Evolutionary conservation across 345 rosid genomes (phyloP).

Genomic region (Excoecaria agallocha): DNA sequence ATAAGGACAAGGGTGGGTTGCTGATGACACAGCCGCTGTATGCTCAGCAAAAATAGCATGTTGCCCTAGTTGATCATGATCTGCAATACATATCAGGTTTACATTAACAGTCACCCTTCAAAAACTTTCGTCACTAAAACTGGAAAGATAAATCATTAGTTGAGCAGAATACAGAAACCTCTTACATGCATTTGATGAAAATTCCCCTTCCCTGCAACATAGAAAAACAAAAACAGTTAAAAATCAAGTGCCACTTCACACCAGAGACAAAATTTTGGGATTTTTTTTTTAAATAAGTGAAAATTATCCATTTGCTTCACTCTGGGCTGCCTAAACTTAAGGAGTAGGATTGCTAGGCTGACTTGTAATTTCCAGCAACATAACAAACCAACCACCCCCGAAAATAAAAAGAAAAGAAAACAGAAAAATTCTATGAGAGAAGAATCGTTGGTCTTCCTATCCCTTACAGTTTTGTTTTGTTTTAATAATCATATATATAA

Average conservation of each 20-base stretch:
- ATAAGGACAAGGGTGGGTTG: conserved; percentile 86
- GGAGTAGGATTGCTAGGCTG: neutral
- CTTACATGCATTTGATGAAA: conserved; percentile 80
- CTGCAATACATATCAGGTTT: conserved; percentile 43
- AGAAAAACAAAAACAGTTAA: conserved; percentile 7
- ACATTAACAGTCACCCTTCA: conserved; percentile 21
- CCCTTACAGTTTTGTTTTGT: neutral
- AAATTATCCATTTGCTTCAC: neutral
- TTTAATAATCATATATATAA: too few species aligned
- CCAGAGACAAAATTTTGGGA: conserved; percentile 14
- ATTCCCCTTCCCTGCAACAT: conserved; percentile 76
- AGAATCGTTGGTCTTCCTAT: neutral
- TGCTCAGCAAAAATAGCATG: conserved; percentile 70
- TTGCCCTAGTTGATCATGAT: conserved; percentile 74
- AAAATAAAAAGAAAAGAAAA: too few species aligned
- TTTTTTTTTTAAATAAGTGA: neutral
- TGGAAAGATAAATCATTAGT: conserved; percentile 12
- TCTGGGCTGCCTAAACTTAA: neutral
- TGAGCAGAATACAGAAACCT: conserved; percentile 20
- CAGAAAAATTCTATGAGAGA: neutral
- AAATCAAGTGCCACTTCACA: neutral
- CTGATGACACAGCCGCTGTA: conserved; percentile 61
- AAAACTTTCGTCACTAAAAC: neutral
- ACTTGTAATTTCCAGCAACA: neutral
- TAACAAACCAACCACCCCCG: neutral